These are phyloP conservation scores for Trypanosoma cruzi DNA, from an alignment of 208 protist species.

Conservation along the genomic window DNA sequence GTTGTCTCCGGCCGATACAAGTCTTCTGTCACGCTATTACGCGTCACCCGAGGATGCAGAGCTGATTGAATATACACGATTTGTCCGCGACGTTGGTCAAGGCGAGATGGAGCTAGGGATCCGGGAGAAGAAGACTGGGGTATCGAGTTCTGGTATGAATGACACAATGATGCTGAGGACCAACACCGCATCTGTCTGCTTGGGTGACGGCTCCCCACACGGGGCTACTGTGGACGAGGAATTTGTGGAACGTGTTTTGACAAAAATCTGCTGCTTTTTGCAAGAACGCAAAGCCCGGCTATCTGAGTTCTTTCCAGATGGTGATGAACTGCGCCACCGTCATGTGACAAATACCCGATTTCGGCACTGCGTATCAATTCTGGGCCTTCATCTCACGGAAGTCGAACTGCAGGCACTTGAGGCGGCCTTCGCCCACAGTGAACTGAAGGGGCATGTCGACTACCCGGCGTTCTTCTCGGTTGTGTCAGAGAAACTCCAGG, in stretches of 20 bases:
- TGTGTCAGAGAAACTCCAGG: constrained; percentile 51
- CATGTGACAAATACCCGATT: constrained; percentile 80
- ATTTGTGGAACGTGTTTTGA: constrained; percentile 47
- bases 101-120: constrained; percentile 31
- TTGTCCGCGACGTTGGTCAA: constrained; percentile 67
- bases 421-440: constrained; percentile 42
- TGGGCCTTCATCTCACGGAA: constrained; percentile 71
- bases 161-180: background rate
- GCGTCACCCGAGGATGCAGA: constrained; percentile 39
- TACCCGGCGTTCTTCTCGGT: constrained; percentile 72
- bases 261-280: constrained; percentile 60
- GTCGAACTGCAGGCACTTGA: constrained; percentile 59
- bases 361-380: constrained; percentile 68
- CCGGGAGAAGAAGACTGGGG: background rate
- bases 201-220: background rate
- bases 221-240: constrained; percentile 18
- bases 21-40: constrained; percentile 52
- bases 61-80: constrained; percentile 64
- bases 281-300: constrained; percentile 71
- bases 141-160: background rate
- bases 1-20: constrained; percentile 41
- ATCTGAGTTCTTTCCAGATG: constrained; percentile 84
- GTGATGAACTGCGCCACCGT: constrained; percentile 83
- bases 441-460: constrained; percentile 44
- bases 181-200: background rate